Conservation (phyloP, 2,329 filamentous ascomycete species). For the Esteya vermicola region DNA sequence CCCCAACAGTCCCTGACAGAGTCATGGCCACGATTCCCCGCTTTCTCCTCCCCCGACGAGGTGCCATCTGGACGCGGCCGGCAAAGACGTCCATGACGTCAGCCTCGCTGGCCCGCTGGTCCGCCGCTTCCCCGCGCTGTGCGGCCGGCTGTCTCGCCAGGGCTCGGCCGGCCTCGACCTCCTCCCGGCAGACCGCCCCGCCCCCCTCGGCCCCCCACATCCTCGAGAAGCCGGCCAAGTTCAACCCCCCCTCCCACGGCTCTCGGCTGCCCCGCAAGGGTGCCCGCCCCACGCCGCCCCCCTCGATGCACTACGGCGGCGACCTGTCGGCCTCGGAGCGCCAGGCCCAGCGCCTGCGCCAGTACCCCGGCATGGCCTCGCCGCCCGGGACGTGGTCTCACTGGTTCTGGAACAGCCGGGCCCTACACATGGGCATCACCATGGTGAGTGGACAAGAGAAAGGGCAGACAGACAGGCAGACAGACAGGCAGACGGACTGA, state of each 20-base stretch:
- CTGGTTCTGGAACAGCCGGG: slow-evolving; percentile 67
- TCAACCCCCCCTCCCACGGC: slow-evolving; percentile 84
- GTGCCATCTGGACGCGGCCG: slow-evolving; percentile 35
- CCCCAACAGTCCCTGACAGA: background rate
- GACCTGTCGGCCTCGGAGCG: slow-evolving; percentile 51
- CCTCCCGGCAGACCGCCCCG: slow-evolving; percentile 15
- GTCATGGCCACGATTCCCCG: slow-evolving; percentile 41
- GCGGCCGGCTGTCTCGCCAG: background rate
- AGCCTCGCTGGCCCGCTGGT: too few relatives aligned
- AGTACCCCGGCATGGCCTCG: slow-evolving; percentile 85
- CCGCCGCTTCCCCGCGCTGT: background rate
- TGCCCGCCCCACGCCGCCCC: slow-evolving; percentile 20
- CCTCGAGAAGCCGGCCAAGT: slow-evolving; percentile 76
- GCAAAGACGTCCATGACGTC: too few relatives aligned
- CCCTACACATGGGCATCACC: slow-evolving; percentile 70
- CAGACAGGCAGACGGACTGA: background rate
- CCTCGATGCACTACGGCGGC: slow-evolving; percentile 63
- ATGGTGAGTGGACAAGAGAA: slow-evolving; percentile 44
- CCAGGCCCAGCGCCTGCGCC: slow-evolving; percentile 48
- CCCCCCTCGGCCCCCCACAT: slow-evolving; percentile 28
- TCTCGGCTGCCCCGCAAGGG: slow-evolving; percentile 46
- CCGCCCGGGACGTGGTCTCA: slow-evolving; percentile 68
- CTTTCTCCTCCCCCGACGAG: slow-evolving; percentile 52
- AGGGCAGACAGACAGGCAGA: too few relatives aligned
- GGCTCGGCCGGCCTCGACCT: background rate